A percentile compares a stretch with the other conserved stretches of the same genome.
Conservation (phyloP, 495 filamentous ascomycete genomes). For the Penicillium pulvis region DNA sequence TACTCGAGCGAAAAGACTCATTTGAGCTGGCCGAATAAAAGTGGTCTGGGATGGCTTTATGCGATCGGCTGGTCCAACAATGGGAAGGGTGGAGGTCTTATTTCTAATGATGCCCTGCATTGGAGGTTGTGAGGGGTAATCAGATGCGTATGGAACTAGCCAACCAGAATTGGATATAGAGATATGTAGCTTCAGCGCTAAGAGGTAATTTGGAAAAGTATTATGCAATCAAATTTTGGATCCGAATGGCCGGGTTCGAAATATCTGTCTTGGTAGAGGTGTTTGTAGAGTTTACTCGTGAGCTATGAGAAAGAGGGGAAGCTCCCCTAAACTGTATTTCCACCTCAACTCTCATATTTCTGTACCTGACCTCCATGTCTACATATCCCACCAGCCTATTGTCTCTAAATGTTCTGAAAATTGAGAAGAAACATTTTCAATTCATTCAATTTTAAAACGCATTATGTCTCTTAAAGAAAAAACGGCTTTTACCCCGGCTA, state of each 20-base stretch:
- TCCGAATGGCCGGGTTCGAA: not conserved
- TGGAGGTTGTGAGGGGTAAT: constrained; percentile 11
- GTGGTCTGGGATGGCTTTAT: constrained; percentile 22
- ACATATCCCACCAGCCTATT: not conserved
- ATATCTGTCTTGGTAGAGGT: not conserved
- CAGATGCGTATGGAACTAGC: not conserved
- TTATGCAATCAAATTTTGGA: not conserved
- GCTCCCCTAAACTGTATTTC: constrained; percentile 5
- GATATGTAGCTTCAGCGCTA: not conserved
- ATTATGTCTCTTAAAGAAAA: not conserved
- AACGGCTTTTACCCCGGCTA: constrained; percentile 1
- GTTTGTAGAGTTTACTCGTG: not conserved
- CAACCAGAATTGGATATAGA: not conserved
- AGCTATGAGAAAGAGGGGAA: constrained; percentile 22
- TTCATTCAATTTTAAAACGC: not conserved
- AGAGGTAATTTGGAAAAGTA: not conserved
- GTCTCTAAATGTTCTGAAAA: not conserved
- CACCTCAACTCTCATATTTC: not conserved
- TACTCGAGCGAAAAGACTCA: constrained; percentile 53
- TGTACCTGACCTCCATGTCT: not conserved
- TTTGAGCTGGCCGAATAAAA: constrained; percentile 47
- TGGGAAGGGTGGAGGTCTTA: constrained; percentile 28
- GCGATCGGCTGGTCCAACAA: constrained; percentile 17
- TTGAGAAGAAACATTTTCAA: not conserved
- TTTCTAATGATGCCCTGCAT: constrained; percentile 28